These are phyloP conservation scores for Eucalyptus erythrocorys DNA, from an alignment of 345 rosid genomes.

Conservation along the genomic window DNA sequence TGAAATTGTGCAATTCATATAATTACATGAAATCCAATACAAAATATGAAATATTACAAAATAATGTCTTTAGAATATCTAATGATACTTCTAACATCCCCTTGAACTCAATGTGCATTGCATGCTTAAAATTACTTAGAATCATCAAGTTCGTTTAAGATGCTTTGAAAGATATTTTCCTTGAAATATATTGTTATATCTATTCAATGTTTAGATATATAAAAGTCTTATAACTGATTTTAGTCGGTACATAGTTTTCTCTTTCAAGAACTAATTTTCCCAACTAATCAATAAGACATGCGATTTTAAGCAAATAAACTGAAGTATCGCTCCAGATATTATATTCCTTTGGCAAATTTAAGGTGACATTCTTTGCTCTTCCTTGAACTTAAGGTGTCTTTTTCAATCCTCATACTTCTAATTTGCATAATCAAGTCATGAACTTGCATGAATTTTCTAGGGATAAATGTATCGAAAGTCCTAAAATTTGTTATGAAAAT, in stretches of 20 bases:
- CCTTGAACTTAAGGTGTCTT: not conserved
- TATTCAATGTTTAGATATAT: too few species aligned
- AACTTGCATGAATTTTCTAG: not conserved
- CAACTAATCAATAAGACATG: not conserved
- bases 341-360: not conserved
- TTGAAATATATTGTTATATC: too few species aligned
- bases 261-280: not conserved
- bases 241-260: not conserved
- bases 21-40: rapidly evolving
- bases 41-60: not conserved
- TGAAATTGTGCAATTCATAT: rapidly evolving
- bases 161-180: too few species aligned
- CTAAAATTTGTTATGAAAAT: too few species aligned
- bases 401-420: rapidly evolving
- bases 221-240: too few species aligned
- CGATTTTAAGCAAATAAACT: too few species aligned
- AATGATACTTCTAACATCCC: not conserved
- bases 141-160: rapidly evolving
- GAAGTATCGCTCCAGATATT: too few species aligned
- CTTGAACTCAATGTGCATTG: rapidly evolving
- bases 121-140: not conserved
- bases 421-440: not conserved
- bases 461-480: too few species aligned
- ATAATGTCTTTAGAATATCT: not conserved
- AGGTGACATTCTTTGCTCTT: not conserved